phyloP scores from a whole-genome alignment of 2,329 filamentous ascomycete genomes.

The Pseudogymnoascus sp. region DNA sequence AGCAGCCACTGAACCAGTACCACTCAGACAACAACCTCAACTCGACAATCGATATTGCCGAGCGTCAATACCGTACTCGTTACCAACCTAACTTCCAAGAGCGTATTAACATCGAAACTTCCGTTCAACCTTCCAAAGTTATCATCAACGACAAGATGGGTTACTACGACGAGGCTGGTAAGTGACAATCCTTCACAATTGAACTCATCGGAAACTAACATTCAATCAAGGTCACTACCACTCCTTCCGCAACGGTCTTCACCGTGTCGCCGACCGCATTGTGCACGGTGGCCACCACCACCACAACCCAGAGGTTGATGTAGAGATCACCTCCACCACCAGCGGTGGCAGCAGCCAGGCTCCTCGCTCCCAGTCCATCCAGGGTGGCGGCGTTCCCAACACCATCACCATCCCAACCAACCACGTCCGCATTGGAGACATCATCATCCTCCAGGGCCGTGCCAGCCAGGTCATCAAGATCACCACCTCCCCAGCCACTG shows the following conservation, averaged over 20 bases:
- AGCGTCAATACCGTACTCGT: conserved; percentile 59
- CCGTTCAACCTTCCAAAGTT: conserved; percentile 29
- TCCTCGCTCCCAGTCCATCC: conserved; percentile 5
- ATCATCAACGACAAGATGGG: conserved; percentile 51
- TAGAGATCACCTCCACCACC: conserved; percentile 19
- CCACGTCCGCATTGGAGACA: conserved; percentile 98
- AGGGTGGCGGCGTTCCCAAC: conserved; percentile 47
- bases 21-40: conserved; percentile 39
- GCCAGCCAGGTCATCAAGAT: conserved; percentile 99
- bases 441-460: conserved; percentile 96
- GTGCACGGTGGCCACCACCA: conserved; percentile 53
- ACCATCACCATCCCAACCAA: conserved; percentile 98
- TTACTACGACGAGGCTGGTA: conserved; percentile 67
- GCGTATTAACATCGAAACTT: conserved; percentile 45
- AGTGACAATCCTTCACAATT: conserved; percentile 14
- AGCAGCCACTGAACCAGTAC: conserved; percentile 55
- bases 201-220: neutral
- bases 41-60: conserved; percentile 49
- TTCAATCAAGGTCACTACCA: conserved; percentile 56
- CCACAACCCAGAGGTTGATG: conserved; percentile 33
- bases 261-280: conserved; percentile 58
- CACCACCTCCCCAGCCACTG: conserved; percentile 96
- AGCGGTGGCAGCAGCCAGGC: conserved; percentile 17
- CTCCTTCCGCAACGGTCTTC: conserved; percentile 63
- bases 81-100: conserved; percentile 48